Evolutionary conservation across 2,329 filamentous ascomycete genomes (phyloP).

Genomic region (Cladosporium sp.): DNA sequence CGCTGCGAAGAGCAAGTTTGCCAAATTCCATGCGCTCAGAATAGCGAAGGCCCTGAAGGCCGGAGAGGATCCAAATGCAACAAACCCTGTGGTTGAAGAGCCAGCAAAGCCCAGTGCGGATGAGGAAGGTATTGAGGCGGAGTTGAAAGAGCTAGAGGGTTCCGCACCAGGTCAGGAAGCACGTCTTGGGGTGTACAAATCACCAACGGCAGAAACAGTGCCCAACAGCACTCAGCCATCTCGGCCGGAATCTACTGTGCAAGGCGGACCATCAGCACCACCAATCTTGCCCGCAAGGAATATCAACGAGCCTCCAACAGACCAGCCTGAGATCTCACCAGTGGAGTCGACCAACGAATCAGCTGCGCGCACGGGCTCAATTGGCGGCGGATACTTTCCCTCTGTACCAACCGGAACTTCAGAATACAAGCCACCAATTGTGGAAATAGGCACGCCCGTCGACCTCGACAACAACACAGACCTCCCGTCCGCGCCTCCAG

Average conservation of each 20-base stretch:
- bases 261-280: conserved; percentile 33
- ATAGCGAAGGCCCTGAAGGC: conserved; percentile 90
- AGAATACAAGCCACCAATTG: conserved; percentile 28
- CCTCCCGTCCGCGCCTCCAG: conserved; percentile 20
- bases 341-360: conserved; percentile 38
- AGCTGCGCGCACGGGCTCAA: conserved; percentile 45
- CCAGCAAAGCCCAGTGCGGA: conserved; percentile 19
- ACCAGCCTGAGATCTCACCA: conserved; percentile 50
- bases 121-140: conserved; percentile 31
- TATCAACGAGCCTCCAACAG: conserved; percentile 3
- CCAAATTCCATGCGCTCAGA: conserved; percentile 90
- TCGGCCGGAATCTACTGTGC: conserved; percentile 28
- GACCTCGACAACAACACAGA: conserved; percentile 22
- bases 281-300: conserved; percentile 48
- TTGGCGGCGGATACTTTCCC: conserved; percentile 62
- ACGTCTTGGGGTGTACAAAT: conserved; percentile 32
- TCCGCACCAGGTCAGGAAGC: conserved; percentile 11
- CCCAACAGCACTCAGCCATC: conserved; percentile 57
- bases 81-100: conserved; percentile 71
- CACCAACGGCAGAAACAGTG: conserved; percentile 61
- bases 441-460: conserved; percentile 1
- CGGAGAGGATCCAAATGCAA: conserved; percentile 86
- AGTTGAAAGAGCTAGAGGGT: conserved; percentile 30
- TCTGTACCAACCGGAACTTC: conserved; percentile 50
- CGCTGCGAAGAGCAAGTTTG: conserved; percentile 86